A percentile compares a stretch with the other conserved stretches of the same genome.
These are phyloP conservation scores for Rhododendron henanense DNA, from an alignment of 148 eudicot genomes.

Conservation along the genomic window DNA sequence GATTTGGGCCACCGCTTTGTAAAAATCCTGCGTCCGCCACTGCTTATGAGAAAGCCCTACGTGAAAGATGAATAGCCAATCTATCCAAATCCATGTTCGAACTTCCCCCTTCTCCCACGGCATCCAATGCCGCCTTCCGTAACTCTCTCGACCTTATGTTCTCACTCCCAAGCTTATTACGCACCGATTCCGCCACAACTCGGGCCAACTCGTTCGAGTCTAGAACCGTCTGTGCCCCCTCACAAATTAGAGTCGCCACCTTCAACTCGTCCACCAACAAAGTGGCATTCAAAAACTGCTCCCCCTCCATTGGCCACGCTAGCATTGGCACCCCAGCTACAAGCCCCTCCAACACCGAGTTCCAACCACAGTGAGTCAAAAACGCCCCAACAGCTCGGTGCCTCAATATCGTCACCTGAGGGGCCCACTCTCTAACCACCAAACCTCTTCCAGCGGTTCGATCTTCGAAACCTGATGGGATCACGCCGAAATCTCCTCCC, in stretches of 20 bases:
- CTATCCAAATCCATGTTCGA: conserved; percentile 21
- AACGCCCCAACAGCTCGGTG: too few species aligned
- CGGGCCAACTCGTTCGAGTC: conserved; percentile 38
- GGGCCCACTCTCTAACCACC: conserved; percentile 51
- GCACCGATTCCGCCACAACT: conserved; percentile 5
- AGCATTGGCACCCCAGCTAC: conserved; percentile 52
- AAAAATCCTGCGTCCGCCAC: too few species aligned
- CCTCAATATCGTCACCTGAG: conserved; percentile 26
- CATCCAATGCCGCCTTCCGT: conserved; percentile 19
- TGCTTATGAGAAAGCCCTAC: not conserved
- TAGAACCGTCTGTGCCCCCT: conserved; percentile 46
- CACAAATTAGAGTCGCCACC: conserved; percentile 33
- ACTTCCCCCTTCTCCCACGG: conserved; percentile 24
- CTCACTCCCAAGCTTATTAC: not conserved
- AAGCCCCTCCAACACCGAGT: conserved; percentile 61
- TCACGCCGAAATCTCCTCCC: conserved; percentile 13
- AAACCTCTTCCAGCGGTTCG: conserved; percentile 39
- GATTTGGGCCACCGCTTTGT: too few species aligned
- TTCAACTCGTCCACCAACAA: conserved; percentile 50
- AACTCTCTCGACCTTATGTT: conserved; percentile 17
- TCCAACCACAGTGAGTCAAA: conserved; percentile 20
- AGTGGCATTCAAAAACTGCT: conserved; percentile 55
- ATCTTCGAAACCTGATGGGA: conserved; percentile 31
- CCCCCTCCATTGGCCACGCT: conserved; percentile 75
- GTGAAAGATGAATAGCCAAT: conserved; percentile 12